A percentile compares a stretch with the other conserved stretches of the same genome.
These are phyloP conservation scores for Yamadazyma dendronema DNA, from an alignment of 1,139 yeast species.

Conservation along the genomic window DNA sequence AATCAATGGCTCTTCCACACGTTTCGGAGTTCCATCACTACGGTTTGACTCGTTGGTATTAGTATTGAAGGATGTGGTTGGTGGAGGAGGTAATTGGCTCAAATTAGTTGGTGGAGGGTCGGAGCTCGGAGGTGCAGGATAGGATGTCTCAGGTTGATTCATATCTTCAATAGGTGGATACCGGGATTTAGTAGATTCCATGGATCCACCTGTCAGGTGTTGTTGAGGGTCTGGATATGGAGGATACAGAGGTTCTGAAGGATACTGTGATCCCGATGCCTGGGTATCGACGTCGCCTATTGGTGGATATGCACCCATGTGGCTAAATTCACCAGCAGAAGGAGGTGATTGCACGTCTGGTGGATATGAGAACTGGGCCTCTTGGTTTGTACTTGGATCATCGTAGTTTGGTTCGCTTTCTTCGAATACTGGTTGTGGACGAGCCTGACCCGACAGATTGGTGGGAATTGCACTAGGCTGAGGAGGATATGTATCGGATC, in stretches of 20 bases:
- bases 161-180: slow-evolving; percentile 18
- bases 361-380: neutral
- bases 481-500: neutral
- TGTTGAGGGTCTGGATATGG: slow-evolving; percentile 1
- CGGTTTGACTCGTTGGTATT: neutral
- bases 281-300: slow-evolving; percentile 1
- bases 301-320: slow-evolving; percentile 12
- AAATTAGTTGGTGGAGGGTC: neutral
- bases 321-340: slow-evolving; percentile 3
- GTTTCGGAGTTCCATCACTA: slow-evolving; percentile 5
- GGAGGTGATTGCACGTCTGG: neutral
- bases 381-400: neutral
- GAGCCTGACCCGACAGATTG: neutral
- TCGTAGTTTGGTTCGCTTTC: slow-evolving; percentile 6
- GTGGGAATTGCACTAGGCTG: neutral
- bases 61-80: slow-evolving; percentile 3
- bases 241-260: slow-evolving; percentile 4
- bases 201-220: slow-evolving; percentile 11
- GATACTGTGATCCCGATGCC: neutral
- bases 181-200: slow-evolving; percentile 14
- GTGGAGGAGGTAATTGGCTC: slow-evolving; percentile 7
- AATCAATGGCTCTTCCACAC: slow-evolving; percentile 34
- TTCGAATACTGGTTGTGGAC: slow-evolving; percentile 4
- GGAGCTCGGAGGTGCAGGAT: neutral
- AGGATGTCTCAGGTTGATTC: slow-evolving; percentile 3